Percentiles rank a stretch among this genome's conserved stretches.
Evolutionary conservation across 164 flowering plant genomes (phyloP).

Genomic region (Nymphaea thermarum): DNA sequence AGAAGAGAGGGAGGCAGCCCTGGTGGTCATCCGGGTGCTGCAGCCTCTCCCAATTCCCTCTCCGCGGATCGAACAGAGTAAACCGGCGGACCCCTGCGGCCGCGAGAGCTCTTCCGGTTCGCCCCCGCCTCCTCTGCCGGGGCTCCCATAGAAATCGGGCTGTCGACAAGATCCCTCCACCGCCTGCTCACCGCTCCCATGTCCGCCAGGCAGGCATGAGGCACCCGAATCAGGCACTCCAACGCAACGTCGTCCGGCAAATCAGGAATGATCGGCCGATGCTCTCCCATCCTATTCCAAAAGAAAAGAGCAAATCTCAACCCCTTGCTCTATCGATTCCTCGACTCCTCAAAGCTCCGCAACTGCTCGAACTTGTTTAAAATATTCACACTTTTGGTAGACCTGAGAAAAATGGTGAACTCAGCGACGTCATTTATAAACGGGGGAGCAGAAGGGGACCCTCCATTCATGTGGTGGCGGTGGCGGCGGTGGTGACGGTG

Average conservation of each 20-base stretch:
- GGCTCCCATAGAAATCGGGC: conserved; percentile 6
- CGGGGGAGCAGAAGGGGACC: too few relatives aligned
- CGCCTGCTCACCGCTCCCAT: conserved; percentile 18
- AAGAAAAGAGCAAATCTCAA: too few relatives aligned
- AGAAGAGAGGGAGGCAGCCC: conserved; percentile 17
- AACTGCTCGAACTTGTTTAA: too few relatives aligned
- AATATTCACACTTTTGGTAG: too few relatives aligned
- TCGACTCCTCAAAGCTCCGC: too few relatives aligned
- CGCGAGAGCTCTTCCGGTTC: neutral
- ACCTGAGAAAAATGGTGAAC: too few relatives aligned
- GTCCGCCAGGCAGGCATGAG: conserved; percentile 9
- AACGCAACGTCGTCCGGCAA: conserved; percentile 23
- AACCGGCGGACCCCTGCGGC: conserved; percentile 6
- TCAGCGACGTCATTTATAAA: too few relatives aligned
- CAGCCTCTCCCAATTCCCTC: conserved; percentile 11
- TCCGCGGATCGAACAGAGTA: conserved; percentile 10
- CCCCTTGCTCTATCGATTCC: too few relatives aligned
- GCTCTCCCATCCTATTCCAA: neutral
- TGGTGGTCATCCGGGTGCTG: neutral
- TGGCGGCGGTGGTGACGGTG: too few relatives aligned
- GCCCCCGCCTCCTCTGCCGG: neutral
- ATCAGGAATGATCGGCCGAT: conserved; percentile 12
- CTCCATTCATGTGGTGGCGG: too few relatives aligned
- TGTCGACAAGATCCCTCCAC: conserved; percentile 14
- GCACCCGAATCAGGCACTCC: conserved; percentile 22